A percentile compares a stretch with the other conserved stretches of the same genome.
phyloP scores from a whole-genome alignment of 139 green algal genomes.

The Chlorella sp. region DNA sequence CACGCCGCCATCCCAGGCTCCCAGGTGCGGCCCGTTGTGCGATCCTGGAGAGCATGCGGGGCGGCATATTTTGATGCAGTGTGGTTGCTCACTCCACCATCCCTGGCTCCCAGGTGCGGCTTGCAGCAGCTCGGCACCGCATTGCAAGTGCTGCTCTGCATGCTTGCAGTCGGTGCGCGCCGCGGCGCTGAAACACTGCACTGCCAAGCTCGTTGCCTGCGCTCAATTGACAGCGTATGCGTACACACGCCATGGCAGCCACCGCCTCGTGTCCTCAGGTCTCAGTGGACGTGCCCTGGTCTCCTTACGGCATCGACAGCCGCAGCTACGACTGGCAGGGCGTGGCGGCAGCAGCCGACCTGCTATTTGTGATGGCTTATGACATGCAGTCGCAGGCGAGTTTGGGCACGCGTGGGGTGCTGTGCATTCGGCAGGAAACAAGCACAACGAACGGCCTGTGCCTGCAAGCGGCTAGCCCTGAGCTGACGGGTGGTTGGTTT shows the following conservation, averaged over 20 bases:
- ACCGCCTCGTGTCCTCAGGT: conserved; percentile 32
- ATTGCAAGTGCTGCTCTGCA: no score
- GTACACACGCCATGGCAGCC: no score
- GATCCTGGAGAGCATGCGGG: not conserved
- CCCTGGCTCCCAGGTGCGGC: not conserved
- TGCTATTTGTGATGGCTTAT: conserved; percentile 75
- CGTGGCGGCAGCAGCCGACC: conserved; percentile 55
- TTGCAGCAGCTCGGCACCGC: no score
- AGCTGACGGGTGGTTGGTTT: no score
- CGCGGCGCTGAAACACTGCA: no score
- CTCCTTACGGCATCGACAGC: conserved; percentile 60
- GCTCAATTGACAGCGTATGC: no score
- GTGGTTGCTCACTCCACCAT: not conserved
- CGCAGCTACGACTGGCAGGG: conserved; percentile 61
- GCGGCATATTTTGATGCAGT: no score
- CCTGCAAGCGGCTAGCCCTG: no score
- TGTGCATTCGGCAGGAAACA: no score
- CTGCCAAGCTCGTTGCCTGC: not conserved
- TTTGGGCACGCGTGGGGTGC: no score
- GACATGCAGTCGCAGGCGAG: conserved; percentile 65
- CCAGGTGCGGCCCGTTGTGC: conserved; percentile 26
- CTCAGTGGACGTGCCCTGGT: conserved; percentile 70
- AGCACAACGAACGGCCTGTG: no score
- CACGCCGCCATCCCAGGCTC: conserved; percentile 34
- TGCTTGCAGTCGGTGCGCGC: no score